These are phyloP conservation scores for Trichoderma guizhouense DNA, from an alignment of 2,329 filamentous ascomycete genomes.

Conservation along the genomic window DNA sequence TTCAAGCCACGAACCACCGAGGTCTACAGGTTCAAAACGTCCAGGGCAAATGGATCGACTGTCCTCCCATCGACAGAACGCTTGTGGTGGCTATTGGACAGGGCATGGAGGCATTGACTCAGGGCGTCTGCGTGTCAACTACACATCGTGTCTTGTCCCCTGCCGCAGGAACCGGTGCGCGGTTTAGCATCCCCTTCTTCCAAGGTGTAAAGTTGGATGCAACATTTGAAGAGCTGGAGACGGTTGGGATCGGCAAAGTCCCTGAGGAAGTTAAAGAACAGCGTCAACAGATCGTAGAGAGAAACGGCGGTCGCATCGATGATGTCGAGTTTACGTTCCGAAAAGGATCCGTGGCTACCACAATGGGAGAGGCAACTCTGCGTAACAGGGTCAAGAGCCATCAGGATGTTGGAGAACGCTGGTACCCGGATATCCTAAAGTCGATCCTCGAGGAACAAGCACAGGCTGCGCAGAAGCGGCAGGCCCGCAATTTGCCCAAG, in stretches of 20 bases:
- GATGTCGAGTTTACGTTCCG: constrained; percentile 87
- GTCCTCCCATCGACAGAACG: constrained; percentile 69
- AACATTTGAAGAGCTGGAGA: constrained; percentile 72
- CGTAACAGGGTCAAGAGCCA: constrained; percentile 84
- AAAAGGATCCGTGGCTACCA: constrained; percentile 62
- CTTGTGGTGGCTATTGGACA: constrained; percentile 86
- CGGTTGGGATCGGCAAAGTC: constrained; percentile 52
- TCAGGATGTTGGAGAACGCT: constrained; percentile 79
- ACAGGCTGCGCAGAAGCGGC: constrained; percentile 30
- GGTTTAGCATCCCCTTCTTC: constrained; percentile 84
- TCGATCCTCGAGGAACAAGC: constrained; percentile 59
- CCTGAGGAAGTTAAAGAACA: constrained; percentile 62
- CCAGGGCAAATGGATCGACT: constrained; percentile 76
- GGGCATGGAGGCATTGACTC: constrained; percentile 79
- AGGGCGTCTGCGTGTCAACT: constrained; percentile 76
- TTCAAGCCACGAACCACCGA: constrained; percentile 73
- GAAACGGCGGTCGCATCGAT: constrained; percentile 57
- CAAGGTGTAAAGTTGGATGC: constrained; percentile 80
- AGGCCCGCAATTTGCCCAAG: constrained; percentile 18
- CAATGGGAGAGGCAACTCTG: constrained; percentile 77
- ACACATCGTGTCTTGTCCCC: constrained; percentile 83
- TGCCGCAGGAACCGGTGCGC: constrained; percentile 62
- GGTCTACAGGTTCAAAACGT: constrained; percentile 83
- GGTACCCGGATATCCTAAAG: constrained; percentile 64
- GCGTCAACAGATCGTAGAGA: constrained; percentile 55